Conservation (phyloP, 257 asterid species). For the Solanum piurae region DNA sequence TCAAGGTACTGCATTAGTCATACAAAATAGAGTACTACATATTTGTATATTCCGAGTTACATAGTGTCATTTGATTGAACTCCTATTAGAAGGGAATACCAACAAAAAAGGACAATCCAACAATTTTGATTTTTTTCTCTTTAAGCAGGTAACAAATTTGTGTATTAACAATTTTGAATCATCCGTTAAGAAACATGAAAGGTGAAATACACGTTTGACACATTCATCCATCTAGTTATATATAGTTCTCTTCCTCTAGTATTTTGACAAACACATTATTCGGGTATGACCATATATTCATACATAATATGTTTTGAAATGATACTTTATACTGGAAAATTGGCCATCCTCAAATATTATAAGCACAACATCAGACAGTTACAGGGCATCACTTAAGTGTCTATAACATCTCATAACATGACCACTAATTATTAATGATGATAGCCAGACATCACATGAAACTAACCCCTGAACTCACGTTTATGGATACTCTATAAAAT, state of each 20-base stretch:
- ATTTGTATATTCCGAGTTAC: not conserved
- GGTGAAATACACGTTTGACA: not conserved
- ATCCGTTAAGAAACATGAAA: not conserved
- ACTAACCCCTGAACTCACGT: not conserved
- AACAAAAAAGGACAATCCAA: not conserved
- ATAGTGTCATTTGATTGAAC: not conserved
- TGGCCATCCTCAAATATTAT: not conserved
- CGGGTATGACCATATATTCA: not conserved
- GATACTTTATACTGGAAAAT: not conserved
- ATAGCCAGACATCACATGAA: not conserved
- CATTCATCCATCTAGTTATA: not conserved
- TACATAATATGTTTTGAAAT: not conserved
- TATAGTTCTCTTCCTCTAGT: not conserved
- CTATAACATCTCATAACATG: not conserved
- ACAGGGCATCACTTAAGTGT: not conserved
- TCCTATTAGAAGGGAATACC: not conserved
- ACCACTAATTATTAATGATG: not conserved
- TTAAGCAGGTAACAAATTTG: not conserved
- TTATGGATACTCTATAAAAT: not conserved
- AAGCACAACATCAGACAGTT: not conserved
- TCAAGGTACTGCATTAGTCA: not conserved
- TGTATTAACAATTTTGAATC: not conserved
- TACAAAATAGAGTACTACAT: not conserved
- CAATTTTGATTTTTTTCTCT: not conserved
- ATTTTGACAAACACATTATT: not conserved